phyloP scores from a whole-genome alignment of 164 flowering plant species.

The Cinnamomum chago region DNA sequence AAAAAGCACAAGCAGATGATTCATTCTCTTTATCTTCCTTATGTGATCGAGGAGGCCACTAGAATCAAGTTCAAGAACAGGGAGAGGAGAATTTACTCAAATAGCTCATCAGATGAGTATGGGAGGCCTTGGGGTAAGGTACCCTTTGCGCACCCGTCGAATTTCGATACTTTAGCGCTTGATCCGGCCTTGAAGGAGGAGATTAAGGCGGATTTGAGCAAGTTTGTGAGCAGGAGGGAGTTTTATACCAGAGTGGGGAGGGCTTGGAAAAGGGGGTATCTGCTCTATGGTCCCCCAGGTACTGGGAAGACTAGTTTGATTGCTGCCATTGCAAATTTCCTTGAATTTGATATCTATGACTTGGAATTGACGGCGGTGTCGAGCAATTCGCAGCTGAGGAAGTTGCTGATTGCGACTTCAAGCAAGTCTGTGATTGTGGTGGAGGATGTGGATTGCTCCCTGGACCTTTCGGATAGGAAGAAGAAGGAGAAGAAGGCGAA shows the following conservation, averaged over 20 bases:
- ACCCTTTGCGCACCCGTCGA: constrained; percentile 25
- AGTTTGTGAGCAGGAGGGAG: constrained; percentile 20
- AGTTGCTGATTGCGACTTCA: constrained; percentile 24
- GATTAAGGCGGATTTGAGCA: constrained; percentile 25
- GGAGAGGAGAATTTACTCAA: constrained; percentile 26
- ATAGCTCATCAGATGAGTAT: constrained; percentile 7
- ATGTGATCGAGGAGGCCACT: constrained; percentile 21
- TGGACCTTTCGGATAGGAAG: constrained; percentile 23
- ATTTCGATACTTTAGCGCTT: constrained; percentile 25
- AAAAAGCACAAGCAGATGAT: constrained; percentile 11
- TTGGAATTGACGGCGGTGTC: constrained; percentile 27
- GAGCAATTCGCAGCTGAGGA: constrained; percentile 26
- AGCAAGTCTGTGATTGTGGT: constrained; percentile 32
- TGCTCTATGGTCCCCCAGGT: constrained; percentile 34
- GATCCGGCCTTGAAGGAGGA: constrained; percentile 19
- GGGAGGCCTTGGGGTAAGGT: constrained; percentile 19
- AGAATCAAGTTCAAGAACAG: constrained; percentile 23
- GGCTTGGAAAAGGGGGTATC: constrained; percentile 36
- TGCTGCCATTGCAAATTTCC: constrained; percentile 35
- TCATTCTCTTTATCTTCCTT: constrained; percentile 22
- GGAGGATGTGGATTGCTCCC: constrained; percentile 30
- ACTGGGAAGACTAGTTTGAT: constrained; percentile 33
- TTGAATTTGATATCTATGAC: constrained; percentile 37
- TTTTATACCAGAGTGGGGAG: constrained; percentile 28
- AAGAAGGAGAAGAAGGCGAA: background rate